These are phyloP conservation scores for Dichotomocladium elegans DNA, from an alignment of 371 early-diverging fungal genomes.

Conservation along the genomic window DNA sequence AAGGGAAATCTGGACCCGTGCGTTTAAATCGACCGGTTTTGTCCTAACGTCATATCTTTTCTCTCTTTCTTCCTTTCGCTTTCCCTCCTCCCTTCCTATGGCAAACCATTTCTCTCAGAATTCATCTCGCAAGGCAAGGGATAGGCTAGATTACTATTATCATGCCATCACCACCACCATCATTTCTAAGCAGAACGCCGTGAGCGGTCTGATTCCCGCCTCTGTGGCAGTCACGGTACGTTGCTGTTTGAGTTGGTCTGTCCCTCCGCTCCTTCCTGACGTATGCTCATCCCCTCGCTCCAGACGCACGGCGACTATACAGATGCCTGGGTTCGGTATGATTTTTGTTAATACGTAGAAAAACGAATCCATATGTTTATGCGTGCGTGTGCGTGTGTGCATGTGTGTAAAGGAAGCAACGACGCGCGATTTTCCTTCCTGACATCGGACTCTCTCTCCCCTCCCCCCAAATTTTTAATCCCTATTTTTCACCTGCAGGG, in stretches of 20 bases:
- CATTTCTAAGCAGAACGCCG: conserved; percentile 75
- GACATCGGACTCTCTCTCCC: too few species aligned
- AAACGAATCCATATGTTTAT: too few species aligned
- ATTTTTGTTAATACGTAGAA: too few species aligned
- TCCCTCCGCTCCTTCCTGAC: not conserved
- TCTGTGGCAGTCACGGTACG: conserved; percentile 79
- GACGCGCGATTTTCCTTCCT: not conserved
- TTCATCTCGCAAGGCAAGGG: not conserved
- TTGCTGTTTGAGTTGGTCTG: too few species aligned
- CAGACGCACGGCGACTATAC: conserved; percentile 78
- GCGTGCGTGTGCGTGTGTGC: too few species aligned
- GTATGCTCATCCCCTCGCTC: not conserved
- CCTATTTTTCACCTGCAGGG: conserved; percentile 43
- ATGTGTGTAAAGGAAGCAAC: conserved; percentile 10
- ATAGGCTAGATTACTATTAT: conserved; percentile 72
- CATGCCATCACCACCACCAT: conserved; percentile 73
- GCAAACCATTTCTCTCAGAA: not conserved
- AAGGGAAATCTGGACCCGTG: conserved; percentile 1
- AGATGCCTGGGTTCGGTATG: conserved; percentile 92
- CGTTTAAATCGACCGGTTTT: not conserved
- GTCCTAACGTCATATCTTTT: not conserved
- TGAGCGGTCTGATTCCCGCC: conserved; percentile 88
- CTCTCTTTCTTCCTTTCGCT: not conserved
- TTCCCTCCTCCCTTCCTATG: not conserved
- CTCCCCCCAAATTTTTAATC: too few species aligned